Evolutionary conservation across 805 yeast species (phyloP).

Genomic region (Ogataea thermomethanolica): DNA sequence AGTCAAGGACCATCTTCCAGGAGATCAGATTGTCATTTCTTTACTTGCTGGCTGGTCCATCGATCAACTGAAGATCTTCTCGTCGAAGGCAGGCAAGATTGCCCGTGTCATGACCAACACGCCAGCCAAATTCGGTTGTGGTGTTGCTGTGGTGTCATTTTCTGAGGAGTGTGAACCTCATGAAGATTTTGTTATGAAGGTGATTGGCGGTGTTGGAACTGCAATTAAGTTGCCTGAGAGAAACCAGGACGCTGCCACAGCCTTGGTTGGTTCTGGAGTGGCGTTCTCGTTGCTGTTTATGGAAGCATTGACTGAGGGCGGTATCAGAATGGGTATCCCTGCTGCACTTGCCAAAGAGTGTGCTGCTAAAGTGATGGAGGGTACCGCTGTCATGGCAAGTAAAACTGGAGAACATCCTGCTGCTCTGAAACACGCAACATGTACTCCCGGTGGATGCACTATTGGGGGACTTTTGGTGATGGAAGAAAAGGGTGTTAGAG

Average conservation of each 20-base stretch:
- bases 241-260: conserved; percentile 95
- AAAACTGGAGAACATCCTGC: conserved; percentile 86
- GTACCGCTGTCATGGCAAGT: conserved; percentile 87
- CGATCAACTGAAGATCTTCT: conserved; percentile 51
- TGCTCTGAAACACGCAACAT: conserved; percentile 77
- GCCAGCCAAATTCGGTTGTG: conserved; percentile 88
- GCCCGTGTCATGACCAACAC: conserved; percentile 98
- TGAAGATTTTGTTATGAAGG: conserved; percentile 46
- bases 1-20: conserved; percentile 43
- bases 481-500: conserved; percentile 88
- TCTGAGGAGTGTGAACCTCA: conserved; percentile 46
- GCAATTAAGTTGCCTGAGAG: conserved; percentile 75
- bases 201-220: conserved; percentile 64
- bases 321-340: conserved; percentile 91
- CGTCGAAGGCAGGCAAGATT: conserved; percentile 42
- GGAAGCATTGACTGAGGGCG: conserved; percentile 93
- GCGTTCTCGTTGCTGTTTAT: conserved; percentile 87
- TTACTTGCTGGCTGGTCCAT: conserved; percentile 92
- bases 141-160: conserved; percentile 90
- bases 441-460: conserved; percentile 98
- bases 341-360: conserved; percentile 75
- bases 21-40: conserved; percentile 51
- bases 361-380: conserved; percentile 92
- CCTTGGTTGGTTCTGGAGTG: conserved; percentile 94
- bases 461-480: conserved; percentile 90